Percentiles rank a stretch among this genome's conserved stretches.
Evolutionary conservation across 148 eudicot species (phyloP).

Genomic region (Dianthus caryophyllus): DNA sequence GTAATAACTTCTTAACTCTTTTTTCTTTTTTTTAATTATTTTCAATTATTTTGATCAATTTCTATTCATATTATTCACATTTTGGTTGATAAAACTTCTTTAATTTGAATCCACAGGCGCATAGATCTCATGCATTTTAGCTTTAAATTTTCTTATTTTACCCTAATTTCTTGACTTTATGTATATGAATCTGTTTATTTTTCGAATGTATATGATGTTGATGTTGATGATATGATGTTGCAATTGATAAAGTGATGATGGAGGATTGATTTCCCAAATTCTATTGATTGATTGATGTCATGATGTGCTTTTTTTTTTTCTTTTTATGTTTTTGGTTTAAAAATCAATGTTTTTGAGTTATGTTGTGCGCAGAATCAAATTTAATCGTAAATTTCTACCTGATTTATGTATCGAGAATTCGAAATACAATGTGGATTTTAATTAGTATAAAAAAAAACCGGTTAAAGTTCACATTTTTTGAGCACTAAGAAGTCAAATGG

Average conservation of each 20-base stretch:
- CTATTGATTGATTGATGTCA: background rate
- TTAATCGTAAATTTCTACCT: too few species aligned
- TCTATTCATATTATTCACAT: background rate
- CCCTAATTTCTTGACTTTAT: too few species aligned
- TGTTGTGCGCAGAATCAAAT: too few species aligned
- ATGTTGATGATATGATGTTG: background rate
- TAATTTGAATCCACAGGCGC: background rate
- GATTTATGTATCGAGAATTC: too few species aligned
- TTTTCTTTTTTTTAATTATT: background rate
- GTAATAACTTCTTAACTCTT: background rate
- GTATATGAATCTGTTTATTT: background rate
- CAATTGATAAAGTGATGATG: background rate
- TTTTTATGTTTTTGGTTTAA: too few species aligned
- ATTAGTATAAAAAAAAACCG: too few species aligned
- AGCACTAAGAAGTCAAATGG: too few species aligned
- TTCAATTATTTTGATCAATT: background rate
- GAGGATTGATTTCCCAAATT: background rate
- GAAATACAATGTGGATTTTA: too few species aligned
- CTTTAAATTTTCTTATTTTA: background rate
- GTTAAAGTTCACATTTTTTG: too few species aligned
- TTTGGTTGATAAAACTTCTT: background rate
- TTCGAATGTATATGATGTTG: background rate
- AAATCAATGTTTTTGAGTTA: too few species aligned
- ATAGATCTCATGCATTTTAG: background rate
- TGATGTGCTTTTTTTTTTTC: background rate